A percentile compares a stretch with the other conserved stretches of the same genome.
Evolutionary conservation across 1,284 basidiomycete genomes (phyloP).

Genomic region (Nidula niveotomentosa): DNA sequence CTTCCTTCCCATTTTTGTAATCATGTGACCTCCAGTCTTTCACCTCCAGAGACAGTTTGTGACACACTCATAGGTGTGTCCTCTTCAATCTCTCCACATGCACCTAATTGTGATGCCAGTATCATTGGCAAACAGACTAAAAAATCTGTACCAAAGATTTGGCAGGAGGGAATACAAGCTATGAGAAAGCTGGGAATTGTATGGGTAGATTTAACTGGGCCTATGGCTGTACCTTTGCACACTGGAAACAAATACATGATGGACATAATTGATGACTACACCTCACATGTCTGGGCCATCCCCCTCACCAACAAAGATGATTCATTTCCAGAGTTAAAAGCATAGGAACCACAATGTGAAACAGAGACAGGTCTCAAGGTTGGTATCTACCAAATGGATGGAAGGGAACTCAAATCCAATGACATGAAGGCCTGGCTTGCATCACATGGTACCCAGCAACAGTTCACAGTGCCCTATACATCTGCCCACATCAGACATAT

Average conservation of each 20-base stretch:
- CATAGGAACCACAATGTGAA: constrained; percentile 19
- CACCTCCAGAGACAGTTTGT: too few species aligned
- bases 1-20: too few species aligned
- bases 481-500: constrained; percentile 25
- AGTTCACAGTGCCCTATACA: constrained; percentile 23
- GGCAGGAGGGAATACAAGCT: constrained; percentile 14
- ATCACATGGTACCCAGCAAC: constrained; percentile 9
- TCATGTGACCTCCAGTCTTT: too few species aligned
- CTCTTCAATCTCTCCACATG: not conserved
- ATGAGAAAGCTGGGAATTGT: constrained; percentile 18
- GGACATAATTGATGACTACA: constrained; percentile 33
- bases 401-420: constrained; percentile 26
- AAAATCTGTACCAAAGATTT: constrained; percentile 13
- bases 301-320: constrained; percentile 22
- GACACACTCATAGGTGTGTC: constrained; percentile 29
- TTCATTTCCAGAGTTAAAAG: constrained; percentile 14
- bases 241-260: constrained; percentile 27
- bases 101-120: constrained; percentile 12
- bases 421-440: constrained; percentile 19
- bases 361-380: constrained; percentile 16
- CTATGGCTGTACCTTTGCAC: constrained; percentile 16
- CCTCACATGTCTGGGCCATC: constrained; percentile 23
- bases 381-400: constrained; percentile 17
- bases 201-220: constrained; percentile 30
- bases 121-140: constrained; percentile 17